Evolutionary conservation across 2,329 filamentous ascomycete genomes (phyloP), one percentile per base, ranked within the genome.

Genomic region (Trichophyton verrucosum): DNA sequence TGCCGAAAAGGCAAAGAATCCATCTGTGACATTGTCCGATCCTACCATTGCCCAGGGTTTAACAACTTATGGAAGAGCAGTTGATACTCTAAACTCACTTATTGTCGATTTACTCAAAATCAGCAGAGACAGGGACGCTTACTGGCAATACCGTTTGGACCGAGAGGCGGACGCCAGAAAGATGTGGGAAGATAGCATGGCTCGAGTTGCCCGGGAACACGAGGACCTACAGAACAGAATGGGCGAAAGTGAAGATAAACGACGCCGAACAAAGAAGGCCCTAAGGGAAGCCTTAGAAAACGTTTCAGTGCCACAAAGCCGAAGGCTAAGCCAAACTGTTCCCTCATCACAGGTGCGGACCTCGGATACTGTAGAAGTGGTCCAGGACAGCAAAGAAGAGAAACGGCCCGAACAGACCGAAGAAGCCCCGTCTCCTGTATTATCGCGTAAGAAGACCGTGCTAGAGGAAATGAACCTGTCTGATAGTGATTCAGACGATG

Each of bases 161-260:
- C 86, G 91, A 60, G 94, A 99, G 75, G 86, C 86, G 49, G 89
- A 96, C 71, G 87, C 97, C 76, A 85, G 94, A 42, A 86, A 89
- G 62, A 89, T 99, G 84, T 99, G 94, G 94, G 94, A 99, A 75
- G 94, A 99, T 69, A 97, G 91, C 74, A 96, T 99, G 94, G 91
- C 94, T 8, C 86, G 91, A 68, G 88, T 99, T n/a, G 94, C 91
- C 17, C 86, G 85, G 61, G 94, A 99, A 72, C 94, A 99, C 68
- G 94, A 97, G 74, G 83, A 91, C 58, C 81, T 99, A 1, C 90
- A 97, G 71, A 89, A 84, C 40, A 87, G 86, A 61, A 88, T 96
- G 63, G 90, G 89, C 51, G 89, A 96, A 73, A 89, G 91, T 1
- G 92, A 97, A 72, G 83, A 88, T 70, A 97, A 95, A 79, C 84